Evolutionary conservation across 176 grass and related monocot genomes (phyloP), one percentile per base, ranked within the genome.

Genomic region (Otatea glauca): DNA sequence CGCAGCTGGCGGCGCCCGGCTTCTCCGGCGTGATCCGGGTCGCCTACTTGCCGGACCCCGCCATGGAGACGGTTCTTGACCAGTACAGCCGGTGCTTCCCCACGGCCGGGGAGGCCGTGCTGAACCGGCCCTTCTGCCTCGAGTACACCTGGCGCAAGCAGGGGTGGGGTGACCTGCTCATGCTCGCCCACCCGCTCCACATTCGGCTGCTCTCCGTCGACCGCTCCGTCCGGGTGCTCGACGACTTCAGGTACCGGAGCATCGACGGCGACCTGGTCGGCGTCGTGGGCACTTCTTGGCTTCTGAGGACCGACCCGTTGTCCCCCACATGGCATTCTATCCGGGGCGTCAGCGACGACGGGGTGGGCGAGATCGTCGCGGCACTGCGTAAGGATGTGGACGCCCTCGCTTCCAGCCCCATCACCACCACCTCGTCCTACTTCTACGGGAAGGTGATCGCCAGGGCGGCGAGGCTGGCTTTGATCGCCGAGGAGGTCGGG

Each of bases 261-360:
- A 98, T 98, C 86, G 93, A 98, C 68, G 96, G 96, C 45, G 91
- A 98, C 43, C 87, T 98, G 68, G 89, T 98, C 5, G 96, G 96
- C 53, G 89, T 99, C 7, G 89, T 99, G 6, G 93, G 93, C 21
- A 89, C 95, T 16, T 84, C 89, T 0, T 98, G 96, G 96, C 29
- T 80, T 3, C 72, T 98, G 4, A 88, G 76, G 69, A 72, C 93
- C 2, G 89, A 94, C 14, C 88, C 91, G 3, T 37, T 96, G 2
- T 72, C 93, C 34, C 79, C 89, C 11, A 84, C 93, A 9, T 98
- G 93, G 89, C 96, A 98, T 84, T 98, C 93, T 42, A 91, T 65
- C 15, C 86, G 69, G 68, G 96, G 93, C 65, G 70, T 92, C 16
- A 89, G 35, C 77, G 89, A 96, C 79, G 83, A 89, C 56, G 88